Percentiles rank a stretch among this genome's conserved stretches.
These are phyloP conservation scores for Glycine soja DNA, from an alignment of 306 rosid genomes.

Conservation along the genomic window DNA sequence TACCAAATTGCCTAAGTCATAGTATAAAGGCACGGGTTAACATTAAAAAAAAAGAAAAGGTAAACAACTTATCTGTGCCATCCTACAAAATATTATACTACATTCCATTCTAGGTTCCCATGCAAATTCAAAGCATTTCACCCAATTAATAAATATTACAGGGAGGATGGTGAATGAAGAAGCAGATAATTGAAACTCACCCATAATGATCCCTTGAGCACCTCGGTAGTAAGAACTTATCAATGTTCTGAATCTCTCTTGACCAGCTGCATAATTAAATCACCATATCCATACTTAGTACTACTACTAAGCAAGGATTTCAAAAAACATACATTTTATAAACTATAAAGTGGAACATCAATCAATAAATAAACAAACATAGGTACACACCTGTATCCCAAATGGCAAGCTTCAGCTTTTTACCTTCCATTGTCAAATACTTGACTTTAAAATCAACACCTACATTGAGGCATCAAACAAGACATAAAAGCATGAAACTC, in stretches of 20 bases:
- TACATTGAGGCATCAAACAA: conserved; percentile 39
- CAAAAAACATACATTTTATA: background rate
- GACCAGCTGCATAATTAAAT: conserved; percentile 79
- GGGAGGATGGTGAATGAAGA: background rate
- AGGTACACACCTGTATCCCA: conserved; percentile 80
- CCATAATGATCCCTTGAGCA: conserved; percentile 95
- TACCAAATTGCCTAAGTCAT: background rate
- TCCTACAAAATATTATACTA: background rate
- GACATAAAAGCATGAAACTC: conserved; percentile 12
- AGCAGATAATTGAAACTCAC: conserved; percentile 54
- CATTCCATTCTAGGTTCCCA: background rate
- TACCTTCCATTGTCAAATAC: conserved; percentile 61
- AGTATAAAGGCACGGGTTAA: background rate
- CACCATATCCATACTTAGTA: conserved; percentile 22
- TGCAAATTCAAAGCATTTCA: conserved; percentile 1
- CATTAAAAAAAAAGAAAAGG: background rate
- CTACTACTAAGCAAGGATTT: background rate
- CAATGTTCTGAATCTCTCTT: conserved; percentile 93
- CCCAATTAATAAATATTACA: background rate
- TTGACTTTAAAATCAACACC: conserved; percentile 94
- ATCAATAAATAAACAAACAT: conserved; percentile 22
- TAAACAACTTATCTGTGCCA: background rate
- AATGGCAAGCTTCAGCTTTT: conserved; percentile 84
- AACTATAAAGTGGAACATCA: conserved; percentile 5
- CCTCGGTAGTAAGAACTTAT: conserved; percentile 98